Percentiles rank a stretch among this genome's conserved stretches.
Evolutionary conservation across 2,329 filamentous ascomycete species (phyloP).

Genomic region (Sporothrix globosa): DNA sequence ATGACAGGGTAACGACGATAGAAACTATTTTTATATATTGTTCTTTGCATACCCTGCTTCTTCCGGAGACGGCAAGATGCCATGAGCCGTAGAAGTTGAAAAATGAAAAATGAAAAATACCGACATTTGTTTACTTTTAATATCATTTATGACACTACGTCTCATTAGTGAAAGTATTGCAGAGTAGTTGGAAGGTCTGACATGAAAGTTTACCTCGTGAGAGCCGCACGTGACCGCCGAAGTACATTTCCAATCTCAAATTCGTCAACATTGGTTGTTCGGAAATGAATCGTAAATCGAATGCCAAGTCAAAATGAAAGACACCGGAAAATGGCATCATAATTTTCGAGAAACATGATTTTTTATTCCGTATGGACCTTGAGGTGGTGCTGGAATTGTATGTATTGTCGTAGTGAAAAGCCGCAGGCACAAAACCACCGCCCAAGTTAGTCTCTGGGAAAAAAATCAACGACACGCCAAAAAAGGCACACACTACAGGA

Average conservation of each 20-base stretch:
- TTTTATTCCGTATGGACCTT: not conserved
- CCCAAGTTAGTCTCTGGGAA: slow-evolving; percentile 12
- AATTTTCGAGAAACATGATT: too few relatives aligned
- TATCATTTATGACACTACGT: not conserved
- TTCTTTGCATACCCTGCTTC: slow-evolving; percentile 15
- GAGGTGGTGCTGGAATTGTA: not conserved
- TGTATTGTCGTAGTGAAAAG: not conserved
- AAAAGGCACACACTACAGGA: not conserved
- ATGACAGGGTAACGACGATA: slow-evolving; percentile 3
- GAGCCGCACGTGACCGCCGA: not conserved
- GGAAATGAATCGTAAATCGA: too few relatives aligned
- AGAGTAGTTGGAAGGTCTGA: too few relatives aligned
- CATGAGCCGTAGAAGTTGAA: not conserved
- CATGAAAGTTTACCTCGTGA: not conserved
- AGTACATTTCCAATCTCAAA: too few relatives aligned
- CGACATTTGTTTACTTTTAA: not conserved
- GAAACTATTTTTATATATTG: not conserved
- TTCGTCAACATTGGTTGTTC: too few relatives aligned
- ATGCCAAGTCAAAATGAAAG: too few relatives aligned
- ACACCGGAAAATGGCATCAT: too few relatives aligned
- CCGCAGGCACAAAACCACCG: not conserved
- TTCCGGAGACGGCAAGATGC: not conserved
- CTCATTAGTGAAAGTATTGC: not conserved
- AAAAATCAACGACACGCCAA: slow-evolving; percentile 22
- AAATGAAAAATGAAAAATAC: not conserved